phyloP scores from a whole-genome alignment of 192 early-diverging fungal genomes.

The Cetraspora pellucida region DNA sequence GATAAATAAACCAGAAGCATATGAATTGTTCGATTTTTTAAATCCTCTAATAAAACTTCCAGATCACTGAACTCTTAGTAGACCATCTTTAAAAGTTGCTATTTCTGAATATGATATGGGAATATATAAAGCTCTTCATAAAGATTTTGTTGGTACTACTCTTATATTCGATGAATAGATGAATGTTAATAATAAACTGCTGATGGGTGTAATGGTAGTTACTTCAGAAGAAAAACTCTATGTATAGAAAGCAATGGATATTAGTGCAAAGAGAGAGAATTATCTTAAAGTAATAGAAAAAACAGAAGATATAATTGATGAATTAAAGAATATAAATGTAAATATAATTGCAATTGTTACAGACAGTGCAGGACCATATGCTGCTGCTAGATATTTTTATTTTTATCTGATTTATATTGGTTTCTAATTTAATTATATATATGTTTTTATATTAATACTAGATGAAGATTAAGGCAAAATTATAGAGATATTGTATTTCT shows the following conservation, averaged over 20 bases:
- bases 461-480: not conserved
- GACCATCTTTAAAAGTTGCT: not conserved
- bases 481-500: not conserved
- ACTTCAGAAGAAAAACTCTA: not conserved
- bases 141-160: not conserved
- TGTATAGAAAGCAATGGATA: not conserved
- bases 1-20: conserved; percentile 3
- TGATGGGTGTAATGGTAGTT: not conserved
- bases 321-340: not conserved
- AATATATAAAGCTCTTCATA: not conserved
- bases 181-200: not conserved
- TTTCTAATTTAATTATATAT: not conserved
- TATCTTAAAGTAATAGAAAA: not conserved
- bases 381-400: not conserved
- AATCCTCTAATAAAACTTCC: not conserved
- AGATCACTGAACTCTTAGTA: not conserved
- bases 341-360: not conserved
- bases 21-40: not conserved
- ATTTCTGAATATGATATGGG: not conserved
- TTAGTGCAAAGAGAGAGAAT: not conserved
- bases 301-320: not conserved
- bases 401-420: not conserved
- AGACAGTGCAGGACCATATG: not conserved
- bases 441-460: not conserved
- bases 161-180: not conserved